A percentile compares a stretch with the other conserved stretches of the same genome.
These are phyloP conservation scores for Fragaria vesca DNA, from an alignment of 306 rosid species.

Conservation along the genomic window DNA sequence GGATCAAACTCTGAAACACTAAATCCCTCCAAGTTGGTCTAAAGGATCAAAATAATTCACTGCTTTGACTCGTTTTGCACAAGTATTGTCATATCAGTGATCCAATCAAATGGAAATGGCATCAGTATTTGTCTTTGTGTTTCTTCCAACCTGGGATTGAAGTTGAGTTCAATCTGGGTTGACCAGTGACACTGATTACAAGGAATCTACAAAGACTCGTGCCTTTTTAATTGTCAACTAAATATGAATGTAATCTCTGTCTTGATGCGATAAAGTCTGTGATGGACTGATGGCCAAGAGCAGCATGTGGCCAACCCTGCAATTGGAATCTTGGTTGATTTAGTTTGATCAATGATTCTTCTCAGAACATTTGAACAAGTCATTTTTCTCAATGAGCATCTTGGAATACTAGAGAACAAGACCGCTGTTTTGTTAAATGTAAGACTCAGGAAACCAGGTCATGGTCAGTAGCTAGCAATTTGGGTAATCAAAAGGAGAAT, in stretches of 20 bases:
- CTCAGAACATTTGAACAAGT: neutral
- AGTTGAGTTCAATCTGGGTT: neutral
- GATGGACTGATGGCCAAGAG: neutral
- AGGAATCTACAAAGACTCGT: neutral
- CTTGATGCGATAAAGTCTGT: neutral
- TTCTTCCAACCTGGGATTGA: neutral
- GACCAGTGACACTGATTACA: neutral
- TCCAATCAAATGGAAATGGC: neutral
- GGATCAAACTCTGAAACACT: neutral
- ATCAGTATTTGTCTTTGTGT: neutral
- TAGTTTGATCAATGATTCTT: neutral
- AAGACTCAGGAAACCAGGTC: neutral
- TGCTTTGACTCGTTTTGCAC: conserved; percentile 25
- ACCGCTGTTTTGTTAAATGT: neutral
- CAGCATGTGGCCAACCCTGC: conserved; percentile 5
- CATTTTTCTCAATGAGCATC: neutral
- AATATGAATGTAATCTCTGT: neutral
- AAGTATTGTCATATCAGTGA: neutral
- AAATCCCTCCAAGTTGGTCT: neutral
- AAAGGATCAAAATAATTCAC: too few species aligned
- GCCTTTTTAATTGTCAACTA: neutral
- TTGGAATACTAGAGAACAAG: neutral
- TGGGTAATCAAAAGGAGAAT: neutral
- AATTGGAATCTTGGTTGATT: neutral
- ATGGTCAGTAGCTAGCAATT: neutral